These are phyloP conservation scores for Posidonia oceanica DNA, from an alignment of 116 monocot species.

Conservation along the genomic window DNA sequence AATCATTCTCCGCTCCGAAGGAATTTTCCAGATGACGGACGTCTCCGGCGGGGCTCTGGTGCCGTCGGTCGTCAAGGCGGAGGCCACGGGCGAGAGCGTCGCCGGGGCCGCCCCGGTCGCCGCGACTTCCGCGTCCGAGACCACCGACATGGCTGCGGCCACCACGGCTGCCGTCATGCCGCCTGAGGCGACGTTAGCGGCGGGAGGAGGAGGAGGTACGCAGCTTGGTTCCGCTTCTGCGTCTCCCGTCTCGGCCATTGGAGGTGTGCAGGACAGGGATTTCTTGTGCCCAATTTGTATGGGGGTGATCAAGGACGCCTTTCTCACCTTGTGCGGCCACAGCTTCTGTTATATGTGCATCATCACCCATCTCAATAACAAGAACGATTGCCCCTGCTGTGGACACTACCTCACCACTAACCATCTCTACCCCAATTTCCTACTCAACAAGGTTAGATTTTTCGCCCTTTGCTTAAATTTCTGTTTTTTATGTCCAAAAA, in stretches of 20 bases:
- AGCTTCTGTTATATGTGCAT: conserved; percentile 99
- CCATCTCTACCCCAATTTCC: conserved; percentile 89
- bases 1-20: neutral
- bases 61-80: conserved; percentile 72
- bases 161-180: conserved; percentile 2
- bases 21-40: conserved; percentile 29
- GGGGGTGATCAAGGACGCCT: conserved; percentile 90
- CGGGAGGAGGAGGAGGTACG: conserved; percentile 9
- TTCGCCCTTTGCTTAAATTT: neutral
- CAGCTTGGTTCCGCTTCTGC: conserved; percentile 10
- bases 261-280: conserved; percentile 41
- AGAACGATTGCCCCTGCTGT: conserved; percentile 96
- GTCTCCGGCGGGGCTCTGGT: conserved; percentile 66
- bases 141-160: conserved; percentile 4
- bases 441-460: conserved; percentile 71
- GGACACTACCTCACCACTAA: conserved; percentile 76
- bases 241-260: neutral
- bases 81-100: neutral
- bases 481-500: neutral
- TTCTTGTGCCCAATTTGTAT: conserved; percentile 91
- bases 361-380: conserved; percentile 83
- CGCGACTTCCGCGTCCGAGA: conserved; percentile 3
- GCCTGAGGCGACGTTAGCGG: neutral
- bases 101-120: conserved; percentile 5
- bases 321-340: conserved; percentile 86